Conservation (phyloP, 116 monocot species). For the Zostera marina region DNA sequence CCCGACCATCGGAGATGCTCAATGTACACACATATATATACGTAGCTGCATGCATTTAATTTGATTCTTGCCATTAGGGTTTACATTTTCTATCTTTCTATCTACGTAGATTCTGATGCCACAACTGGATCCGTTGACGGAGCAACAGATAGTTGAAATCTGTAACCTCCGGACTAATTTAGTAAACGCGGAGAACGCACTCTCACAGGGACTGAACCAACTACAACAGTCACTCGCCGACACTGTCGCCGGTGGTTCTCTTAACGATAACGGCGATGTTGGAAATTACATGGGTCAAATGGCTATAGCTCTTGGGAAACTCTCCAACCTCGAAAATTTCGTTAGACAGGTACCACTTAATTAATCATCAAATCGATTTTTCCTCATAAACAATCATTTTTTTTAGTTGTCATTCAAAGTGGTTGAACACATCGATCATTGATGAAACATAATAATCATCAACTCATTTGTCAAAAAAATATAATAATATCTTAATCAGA, state of each 20-base stretch:
- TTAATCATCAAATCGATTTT: too few relatives aligned
- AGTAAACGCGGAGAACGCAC: slow-evolving; percentile 89
- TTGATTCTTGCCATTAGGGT: too few relatives aligned
- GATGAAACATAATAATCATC: too few relatives aligned
- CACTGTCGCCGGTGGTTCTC: slow-evolving; percentile 42
- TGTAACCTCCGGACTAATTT: slow-evolving; percentile 65
- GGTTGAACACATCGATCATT: too few relatives aligned
- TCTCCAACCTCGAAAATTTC: slow-evolving; percentile 63
- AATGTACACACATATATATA: slow-evolving; percentile 30
- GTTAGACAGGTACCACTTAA: slow-evolving; percentile 49
- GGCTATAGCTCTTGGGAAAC: slow-evolving; percentile 63
- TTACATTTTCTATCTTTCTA: background rate
- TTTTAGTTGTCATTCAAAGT: too few relatives aligned
- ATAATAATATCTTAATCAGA: too few relatives aligned
- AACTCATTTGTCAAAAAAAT: too few relatives aligned
- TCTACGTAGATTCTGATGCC: slow-evolving; percentile 42
- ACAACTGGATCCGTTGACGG: slow-evolving; percentile 85
- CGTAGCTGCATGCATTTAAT: too few relatives aligned
- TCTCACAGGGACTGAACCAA: slow-evolving; percentile 83
- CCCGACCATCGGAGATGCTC: slow-evolving; percentile 73
- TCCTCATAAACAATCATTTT: too few relatives aligned
- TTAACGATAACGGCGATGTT: slow-evolving; percentile 21
- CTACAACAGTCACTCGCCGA: slow-evolving; percentile 69
- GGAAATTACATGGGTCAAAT: slow-evolving; percentile 79
- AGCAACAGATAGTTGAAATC: slow-evolving; percentile 63